Conservation (phyloP, 805 yeast species). For the Debaryomyces castellii region DNA sequence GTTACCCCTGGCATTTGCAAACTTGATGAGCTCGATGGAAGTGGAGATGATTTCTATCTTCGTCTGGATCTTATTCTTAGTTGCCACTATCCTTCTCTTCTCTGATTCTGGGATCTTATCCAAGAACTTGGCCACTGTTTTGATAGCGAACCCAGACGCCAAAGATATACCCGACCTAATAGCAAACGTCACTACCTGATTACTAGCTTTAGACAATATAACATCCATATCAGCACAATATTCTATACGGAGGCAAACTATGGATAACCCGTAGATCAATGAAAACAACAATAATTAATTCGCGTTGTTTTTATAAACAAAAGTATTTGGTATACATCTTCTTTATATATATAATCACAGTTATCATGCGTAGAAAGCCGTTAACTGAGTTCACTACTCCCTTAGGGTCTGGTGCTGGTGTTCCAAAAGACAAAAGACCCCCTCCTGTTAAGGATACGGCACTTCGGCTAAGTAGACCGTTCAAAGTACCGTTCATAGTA, state of each 20-base stretch:
- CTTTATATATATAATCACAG: neutral
- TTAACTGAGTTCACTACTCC: conserved; percentile 42
- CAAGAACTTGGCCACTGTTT: conserved; percentile 56
- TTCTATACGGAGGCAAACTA: too few species aligned
- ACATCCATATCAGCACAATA: conserved; percentile 48
- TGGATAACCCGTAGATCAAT: too few species aligned
- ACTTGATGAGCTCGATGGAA: conserved; percentile 65
- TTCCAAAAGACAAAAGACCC: conserved; percentile 55
- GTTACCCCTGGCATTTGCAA: conserved; percentile 62
- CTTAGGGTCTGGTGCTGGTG: conserved; percentile 69
- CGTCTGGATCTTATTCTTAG: conserved; percentile 48
- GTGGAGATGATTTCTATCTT: conserved; percentile 61
- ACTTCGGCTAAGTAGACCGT: conserved; percentile 60
- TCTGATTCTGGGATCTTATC: conserved; percentile 57
- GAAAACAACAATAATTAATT: neutral
- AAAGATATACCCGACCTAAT: conserved; percentile 72
- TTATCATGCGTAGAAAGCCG: conserved; percentile 28
- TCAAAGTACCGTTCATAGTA: conserved; percentile 58
- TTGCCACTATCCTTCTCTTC: conserved; percentile 39
- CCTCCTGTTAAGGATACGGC: conserved; percentile 53
- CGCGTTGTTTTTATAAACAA: conserved; percentile 5
- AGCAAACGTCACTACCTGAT: conserved; percentile 78
- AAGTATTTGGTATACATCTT: neutral
- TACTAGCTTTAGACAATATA: conserved; percentile 57
- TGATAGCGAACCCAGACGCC: conserved; percentile 72